Evolutionary conservation across 2,329 filamentous ascomycete genomes (phyloP).

Genomic region (Beauveria brongniartii): DNA sequence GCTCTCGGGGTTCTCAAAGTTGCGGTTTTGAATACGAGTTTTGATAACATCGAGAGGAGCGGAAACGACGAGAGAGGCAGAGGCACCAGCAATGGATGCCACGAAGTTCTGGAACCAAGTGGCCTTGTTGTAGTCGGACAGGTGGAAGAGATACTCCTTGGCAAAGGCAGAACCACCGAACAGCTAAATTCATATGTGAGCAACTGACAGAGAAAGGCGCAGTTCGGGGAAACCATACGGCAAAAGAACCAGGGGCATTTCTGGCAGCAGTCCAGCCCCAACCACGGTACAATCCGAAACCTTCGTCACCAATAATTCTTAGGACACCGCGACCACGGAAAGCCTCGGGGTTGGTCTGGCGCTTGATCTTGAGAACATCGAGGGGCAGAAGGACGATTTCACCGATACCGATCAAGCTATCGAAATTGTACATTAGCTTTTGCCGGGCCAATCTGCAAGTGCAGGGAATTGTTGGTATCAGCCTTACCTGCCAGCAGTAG

Average conservation of each 20-base stretch:
- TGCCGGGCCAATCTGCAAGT: neutral
- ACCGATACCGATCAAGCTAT: constrained; percentile 86
- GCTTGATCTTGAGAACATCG: constrained; percentile 98
- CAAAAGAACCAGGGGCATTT: constrained; percentile 95
- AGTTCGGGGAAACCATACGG: constrained; percentile 47
- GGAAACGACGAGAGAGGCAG: constrained; percentile 91
- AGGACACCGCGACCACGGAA: constrained; percentile 91
- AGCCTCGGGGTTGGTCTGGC: constrained; percentile 96
- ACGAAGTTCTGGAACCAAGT: constrained; percentile 95
- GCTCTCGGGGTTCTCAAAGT: constrained; percentile 96
- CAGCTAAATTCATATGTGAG: constrained; percentile 47
- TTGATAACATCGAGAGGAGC: constrained; percentile 96
- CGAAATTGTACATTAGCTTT: constrained; percentile 14
- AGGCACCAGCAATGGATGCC: constrained; percentile 89
- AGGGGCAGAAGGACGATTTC: constrained; percentile 93
- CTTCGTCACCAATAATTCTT: constrained; percentile 85
- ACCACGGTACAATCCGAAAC: constrained; percentile 89
- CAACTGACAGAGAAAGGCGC: neutral
- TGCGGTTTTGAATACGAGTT: constrained; percentile 95
- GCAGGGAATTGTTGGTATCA: neutral
- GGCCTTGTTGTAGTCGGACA: constrained; percentile 92
- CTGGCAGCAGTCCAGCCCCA: constrained; percentile 97
- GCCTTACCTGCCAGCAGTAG: constrained; percentile 76
- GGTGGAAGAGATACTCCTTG: constrained; percentile 88
- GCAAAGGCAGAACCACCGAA: constrained; percentile 96